phyloP scores from a whole-genome alignment of 2,329 filamentous ascomycete species.

The Ceratocystis albifundus region DNA sequence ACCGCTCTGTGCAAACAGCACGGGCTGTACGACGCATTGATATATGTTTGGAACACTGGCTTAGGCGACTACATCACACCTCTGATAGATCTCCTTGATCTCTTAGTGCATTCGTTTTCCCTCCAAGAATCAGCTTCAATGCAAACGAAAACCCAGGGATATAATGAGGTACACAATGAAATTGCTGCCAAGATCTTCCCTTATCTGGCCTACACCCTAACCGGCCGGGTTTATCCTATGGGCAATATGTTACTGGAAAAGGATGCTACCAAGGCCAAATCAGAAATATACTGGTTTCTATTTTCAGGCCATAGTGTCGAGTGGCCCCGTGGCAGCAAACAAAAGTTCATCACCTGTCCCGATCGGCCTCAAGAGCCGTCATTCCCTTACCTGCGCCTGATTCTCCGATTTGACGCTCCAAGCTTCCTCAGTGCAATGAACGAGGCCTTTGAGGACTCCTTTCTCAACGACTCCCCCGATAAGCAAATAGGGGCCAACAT shows the following conservation, averaged over 20 bases:
- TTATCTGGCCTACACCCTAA: slow-evolving; percentile 84
- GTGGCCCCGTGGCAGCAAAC: slow-evolving; percentile 58
- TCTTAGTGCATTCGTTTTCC: slow-evolving; percentile 51
- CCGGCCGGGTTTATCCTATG: slow-evolving; percentile 82
- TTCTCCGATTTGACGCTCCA: slow-evolving; percentile 78
- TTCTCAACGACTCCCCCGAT: slow-evolving; percentile 70
- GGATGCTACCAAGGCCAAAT: slow-evolving; percentile 66
- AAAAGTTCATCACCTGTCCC: slow-evolving; percentile 50
- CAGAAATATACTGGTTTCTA: slow-evolving; percentile 82
- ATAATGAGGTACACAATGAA: slow-evolving; percentile 48
- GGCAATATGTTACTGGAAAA: slow-evolving; percentile 61
- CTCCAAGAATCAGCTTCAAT: slow-evolving; percentile 36
- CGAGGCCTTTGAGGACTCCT: slow-evolving; percentile 91
- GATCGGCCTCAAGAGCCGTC: slow-evolving; percentile 51
- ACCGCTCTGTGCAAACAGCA: slow-evolving; percentile 85
- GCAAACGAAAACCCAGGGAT: slow-evolving; percentile 32
- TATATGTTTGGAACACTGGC: slow-evolving; percentile 93
- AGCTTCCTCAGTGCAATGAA: slow-evolving; percentile 93
- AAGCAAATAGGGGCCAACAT: slow-evolving; percentile 44
- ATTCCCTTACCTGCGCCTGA: slow-evolving; percentile 73
- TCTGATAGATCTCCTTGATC: slow-evolving; percentile 64
- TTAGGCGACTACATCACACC: slow-evolving; percentile 84
- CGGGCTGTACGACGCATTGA: slow-evolving; percentile 83
- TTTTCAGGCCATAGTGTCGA: slow-evolving; percentile 71
- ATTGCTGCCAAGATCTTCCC: slow-evolving; percentile 87